Evolutionary conservation across 169 alveolate genomes (phyloP).

Genomic region (Condylostoma magnum): DNA sequence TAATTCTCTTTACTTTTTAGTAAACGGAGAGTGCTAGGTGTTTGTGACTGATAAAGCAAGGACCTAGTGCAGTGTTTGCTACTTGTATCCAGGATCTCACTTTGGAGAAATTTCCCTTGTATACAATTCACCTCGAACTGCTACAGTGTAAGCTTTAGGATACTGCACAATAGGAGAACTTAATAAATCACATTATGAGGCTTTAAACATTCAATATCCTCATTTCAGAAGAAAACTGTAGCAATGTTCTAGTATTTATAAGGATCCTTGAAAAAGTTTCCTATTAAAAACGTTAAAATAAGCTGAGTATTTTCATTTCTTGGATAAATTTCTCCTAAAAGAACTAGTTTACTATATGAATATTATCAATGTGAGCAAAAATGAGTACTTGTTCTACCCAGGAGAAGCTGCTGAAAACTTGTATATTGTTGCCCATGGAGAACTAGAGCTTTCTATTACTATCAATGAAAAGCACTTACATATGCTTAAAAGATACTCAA

Average conservation of each 20-base stretch:
- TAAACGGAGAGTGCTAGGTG: slow-evolving; percentile 41
- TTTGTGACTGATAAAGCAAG: slow-evolving; percentile 30
- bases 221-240: not conserved
- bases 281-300: not conserved
- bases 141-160: slow-evolving; percentile 2
- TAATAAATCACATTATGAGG: not conserved
- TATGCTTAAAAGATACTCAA: not conserved
- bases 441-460: slow-evolving; percentile 8
- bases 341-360: slow-evolving; percentile 11
- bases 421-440: slow-evolving; percentile 1
- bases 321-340: not conserved
- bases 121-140: slow-evolving; percentile 7
- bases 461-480: slow-evolving; percentile 22
- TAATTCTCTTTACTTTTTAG: slow-evolving; percentile 36
- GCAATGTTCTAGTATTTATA: not conserved
- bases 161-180: slow-evolving; percentile 25
- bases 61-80: slow-evolving; percentile 12
- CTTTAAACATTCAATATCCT: not conserved
- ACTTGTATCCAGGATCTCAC: slow-evolving; percentile 30
- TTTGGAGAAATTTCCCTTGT: slow-evolving; percentile 26
- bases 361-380: slow-evolving; percentile 1
- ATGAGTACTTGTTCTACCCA: slow-evolving; percentile 16
- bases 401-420: not conserved
- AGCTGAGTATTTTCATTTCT: not conserved
- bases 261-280: slow-evolving; percentile 14